Percentiles rank a stretch among this genome's conserved stretches.
Conservation (phyloP, 208 protist species). For the Leishmania major region DNA sequence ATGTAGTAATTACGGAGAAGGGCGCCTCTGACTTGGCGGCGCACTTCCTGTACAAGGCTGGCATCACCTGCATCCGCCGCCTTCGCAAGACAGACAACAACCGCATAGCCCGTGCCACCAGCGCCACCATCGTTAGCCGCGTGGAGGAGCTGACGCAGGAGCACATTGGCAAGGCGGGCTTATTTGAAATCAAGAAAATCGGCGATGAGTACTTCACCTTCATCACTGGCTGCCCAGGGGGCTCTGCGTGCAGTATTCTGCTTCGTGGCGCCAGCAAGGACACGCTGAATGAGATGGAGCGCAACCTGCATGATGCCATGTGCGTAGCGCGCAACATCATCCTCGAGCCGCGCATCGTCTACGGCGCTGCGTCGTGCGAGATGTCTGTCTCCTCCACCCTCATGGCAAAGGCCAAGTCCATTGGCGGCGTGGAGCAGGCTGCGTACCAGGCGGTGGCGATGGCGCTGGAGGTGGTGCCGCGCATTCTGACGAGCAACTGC, state of each 20-base stretch:
- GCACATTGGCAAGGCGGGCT: constrained; percentile 97
- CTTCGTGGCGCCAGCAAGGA: constrained; percentile 99
- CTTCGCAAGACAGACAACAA: constrained; percentile 99
- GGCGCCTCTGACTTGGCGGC: constrained; percentile 98
- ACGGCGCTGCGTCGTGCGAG: constrained; percentile 99
- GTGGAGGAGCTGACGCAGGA: constrained; percentile 97
- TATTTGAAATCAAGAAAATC: constrained; percentile 99
- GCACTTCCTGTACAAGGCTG: constrained; percentile 98
- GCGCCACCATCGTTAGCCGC: constrained; percentile 98
- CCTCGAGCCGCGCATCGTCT: constrained; percentile 96
- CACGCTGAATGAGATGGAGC: constrained; percentile 99
- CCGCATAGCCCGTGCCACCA: constrained; percentile 97
- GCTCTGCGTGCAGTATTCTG: constrained; percentile 99
- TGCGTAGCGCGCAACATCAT: constrained; percentile 98
- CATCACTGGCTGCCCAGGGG: constrained; percentile 97
- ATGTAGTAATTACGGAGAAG: constrained; percentile 99
- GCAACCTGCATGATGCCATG: constrained; percentile 99
- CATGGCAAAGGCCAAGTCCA: constrained; percentile 93
- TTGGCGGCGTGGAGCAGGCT: constrained; percentile 97
- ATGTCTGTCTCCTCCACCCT: constrained; percentile 96
- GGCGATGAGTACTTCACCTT: constrained; percentile 99
- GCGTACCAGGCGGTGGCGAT: constrained; percentile 97
- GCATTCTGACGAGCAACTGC: constrained; percentile 99
- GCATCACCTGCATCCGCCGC: constrained; percentile 98
- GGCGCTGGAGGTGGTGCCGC: constrained; percentile 96